Evolutionary conservation across 352 stramenopile genomes (phyloP), one percentile per base, ranked within the genome.

Genomic region (Pythium folliculosum): DNA sequence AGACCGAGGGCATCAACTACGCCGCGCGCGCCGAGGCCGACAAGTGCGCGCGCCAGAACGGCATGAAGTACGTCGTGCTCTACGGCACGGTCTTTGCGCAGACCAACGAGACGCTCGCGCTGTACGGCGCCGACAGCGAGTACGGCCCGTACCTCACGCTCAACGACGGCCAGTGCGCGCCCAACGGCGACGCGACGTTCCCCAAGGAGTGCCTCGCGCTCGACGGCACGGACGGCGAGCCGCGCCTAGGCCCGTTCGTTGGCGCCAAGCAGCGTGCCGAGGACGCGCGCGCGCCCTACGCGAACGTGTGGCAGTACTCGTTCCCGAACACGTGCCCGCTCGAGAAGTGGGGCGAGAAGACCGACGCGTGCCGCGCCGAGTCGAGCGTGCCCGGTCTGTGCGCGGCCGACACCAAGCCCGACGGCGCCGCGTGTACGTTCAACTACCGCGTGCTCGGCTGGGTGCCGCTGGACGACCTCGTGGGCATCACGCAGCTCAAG

Each of bases 1-100:
- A 95, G 69, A 82, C 86, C 6, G 88, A 96, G 63, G 75, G 83
- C 44, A 93, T 96, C 74, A 93, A 96, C 76, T 84, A 89, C 71
- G 71, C 79, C 47, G 84, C 81, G 48, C 82, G 84, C 49, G 58
- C 72, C 69, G 1, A 75, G 84, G 51, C 71, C 76, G 30, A 79
- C 72, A 49, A 30, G 23, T 96, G 89, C 69, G 67, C 65, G 55
- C 85, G 86, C 59, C 95, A 95, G 81, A 93, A 92, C 72, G 76
- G 84, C 17, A 90, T 92, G 70, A 65, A 80, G 49, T 88, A 90
- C 69, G 65, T 96, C 37, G 86, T 95, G 14, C 92, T 96, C 67
- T 95, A 94, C 70, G 86, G 93, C 45, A 80, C 86, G 35, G 76
- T 82, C 9, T 78, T 95, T 37, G 77, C 76, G 25, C 86, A 95